phyloP scores from a whole-genome alignment of 208 protist species.

The Tritrichomonas musculus region DNA sequence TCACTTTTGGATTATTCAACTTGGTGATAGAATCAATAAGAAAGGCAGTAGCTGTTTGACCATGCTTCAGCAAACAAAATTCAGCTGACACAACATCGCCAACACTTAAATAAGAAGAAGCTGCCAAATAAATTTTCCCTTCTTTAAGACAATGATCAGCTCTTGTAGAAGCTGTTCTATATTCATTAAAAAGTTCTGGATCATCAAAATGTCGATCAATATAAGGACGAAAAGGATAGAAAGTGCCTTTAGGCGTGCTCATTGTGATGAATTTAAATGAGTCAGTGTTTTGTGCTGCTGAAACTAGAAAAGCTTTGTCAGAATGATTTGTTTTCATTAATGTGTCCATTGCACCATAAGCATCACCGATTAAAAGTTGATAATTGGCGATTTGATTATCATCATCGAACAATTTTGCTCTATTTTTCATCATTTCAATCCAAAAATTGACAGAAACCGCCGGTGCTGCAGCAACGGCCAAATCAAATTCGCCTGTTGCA shows the following conservation, averaged over 20 bases:
- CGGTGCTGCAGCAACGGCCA: not conserved
- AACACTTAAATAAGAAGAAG: not conserved
- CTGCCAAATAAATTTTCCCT: not conserved
- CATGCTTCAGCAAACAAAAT: not conserved
- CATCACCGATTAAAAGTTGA: not conserved
- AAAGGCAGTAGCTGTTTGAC: not conserved
- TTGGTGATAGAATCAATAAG: not conserved
- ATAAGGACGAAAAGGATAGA: no score
- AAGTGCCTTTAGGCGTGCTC: no score
- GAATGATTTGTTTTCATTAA: not conserved
- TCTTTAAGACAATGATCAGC: not conserved
- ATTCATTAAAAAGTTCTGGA: no score
- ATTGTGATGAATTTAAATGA: no score
- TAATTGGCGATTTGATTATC: not conserved
- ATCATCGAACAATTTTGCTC: not conserved
- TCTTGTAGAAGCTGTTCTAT: no score
- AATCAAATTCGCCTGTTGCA: not conserved
- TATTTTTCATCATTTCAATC: not conserved
- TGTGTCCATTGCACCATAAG: not conserved
- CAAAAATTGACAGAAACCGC: not conserved
- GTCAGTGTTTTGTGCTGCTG: not conserved
- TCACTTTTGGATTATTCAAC: no score
- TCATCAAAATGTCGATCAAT: no score
- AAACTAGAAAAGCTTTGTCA: not conserved
- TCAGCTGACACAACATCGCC: not conserved